Evolutionary conservation across 176 grass and related monocot genomes (phyloP).

Genomic region (Panicum miliaceum): DNA sequence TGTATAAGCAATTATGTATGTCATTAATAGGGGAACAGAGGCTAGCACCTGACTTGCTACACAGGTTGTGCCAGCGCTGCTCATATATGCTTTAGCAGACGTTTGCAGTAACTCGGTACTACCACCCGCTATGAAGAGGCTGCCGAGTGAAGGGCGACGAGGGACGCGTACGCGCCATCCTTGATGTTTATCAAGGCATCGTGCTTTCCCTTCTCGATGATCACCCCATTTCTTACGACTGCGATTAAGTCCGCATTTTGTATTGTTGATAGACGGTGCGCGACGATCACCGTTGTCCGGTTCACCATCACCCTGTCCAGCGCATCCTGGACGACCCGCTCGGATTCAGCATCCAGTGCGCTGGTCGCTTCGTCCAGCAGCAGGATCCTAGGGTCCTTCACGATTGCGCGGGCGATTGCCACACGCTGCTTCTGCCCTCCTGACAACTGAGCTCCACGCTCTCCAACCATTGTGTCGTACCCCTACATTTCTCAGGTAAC

Average conservation of each 20-base stretch:
- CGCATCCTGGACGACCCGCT: constrained; percentile 88
- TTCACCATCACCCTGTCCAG: constrained; percentile 84
- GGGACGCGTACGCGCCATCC: constrained; percentile 93
- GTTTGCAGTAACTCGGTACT: constrained; percentile 15
- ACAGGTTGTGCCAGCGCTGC: constrained; percentile 31
- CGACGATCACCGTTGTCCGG: constrained; percentile 83
- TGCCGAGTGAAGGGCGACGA: constrained; percentile 84
- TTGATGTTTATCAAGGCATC: constrained; percentile 86
- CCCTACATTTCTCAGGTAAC: constrained; percentile 63
- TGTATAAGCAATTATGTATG: constrained; percentile 48
- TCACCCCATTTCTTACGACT: constrained; percentile 75
- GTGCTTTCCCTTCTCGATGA: constrained; percentile 94
- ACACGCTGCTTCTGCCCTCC: constrained; percentile 96
- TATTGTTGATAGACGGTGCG: constrained; percentile 85
- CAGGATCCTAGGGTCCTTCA: constrained; percentile 84
- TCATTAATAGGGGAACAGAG: constrained; percentile 48
- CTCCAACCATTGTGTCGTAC: constrained; percentile 87
- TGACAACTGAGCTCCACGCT: constrained; percentile 86
- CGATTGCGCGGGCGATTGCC: constrained; percentile 82
- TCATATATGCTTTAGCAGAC: constrained; percentile 22
- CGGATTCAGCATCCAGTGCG: constrained; percentile 97
- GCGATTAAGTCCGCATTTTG: constrained; percentile 78
- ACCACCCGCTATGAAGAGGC: constrained; percentile 39
- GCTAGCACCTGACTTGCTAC: constrained; percentile 40
- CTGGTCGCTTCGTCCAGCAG: constrained; percentile 95